Evolutionary conservation across 306 rosid genomes (phyloP), one percentile per base, ranked within the genome.

Genomic region (Quercus parvula): DNA sequence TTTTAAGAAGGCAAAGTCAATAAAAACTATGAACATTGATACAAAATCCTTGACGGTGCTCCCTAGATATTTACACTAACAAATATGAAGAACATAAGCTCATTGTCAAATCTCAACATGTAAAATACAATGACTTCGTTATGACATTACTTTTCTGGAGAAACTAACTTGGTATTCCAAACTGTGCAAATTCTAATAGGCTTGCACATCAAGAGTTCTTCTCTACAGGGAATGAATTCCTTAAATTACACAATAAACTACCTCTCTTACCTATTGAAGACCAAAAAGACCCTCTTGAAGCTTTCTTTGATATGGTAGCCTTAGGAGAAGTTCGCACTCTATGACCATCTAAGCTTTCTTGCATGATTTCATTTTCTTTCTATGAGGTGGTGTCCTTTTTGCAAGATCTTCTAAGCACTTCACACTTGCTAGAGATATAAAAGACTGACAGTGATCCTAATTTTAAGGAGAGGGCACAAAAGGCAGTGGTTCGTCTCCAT

Each of bases 231-330:
- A 79, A 35, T 28, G 87, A 78, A 85, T 82, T 62, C 59, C 87
- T 81, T 67, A 80, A 81, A 58, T 81, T 71, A 73, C 83, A 70
- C 14, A 82, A 54, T 62, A 86, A 78, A 68, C 78, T 72, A 35
- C 81, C 85, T 84, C 84, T 82, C 73, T 73, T 85, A 75, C 73
- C 27, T 12, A 81, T n/a, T 31, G 78, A 41, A 73, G 81, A 83
- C 18, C 79, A 69, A 75, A 78, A 88, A 76, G 86, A 77, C 24
- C 75, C 86, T 82, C 86, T 85, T 74, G 92, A 75, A 74, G 88
- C 66, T 81, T 89, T 93, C 88, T 95, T 95, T 77, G 97, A 87
- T 70, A 95, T 93, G 46, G 82, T 78, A 46, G 92, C 80, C 74
- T 86, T 95, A 0, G 97, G 98, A 71, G 71, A 56, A 62, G 69